phyloP scores from a whole-genome alignment of 805 yeast genomes.

The Ogataea ramenticola region DNA sequence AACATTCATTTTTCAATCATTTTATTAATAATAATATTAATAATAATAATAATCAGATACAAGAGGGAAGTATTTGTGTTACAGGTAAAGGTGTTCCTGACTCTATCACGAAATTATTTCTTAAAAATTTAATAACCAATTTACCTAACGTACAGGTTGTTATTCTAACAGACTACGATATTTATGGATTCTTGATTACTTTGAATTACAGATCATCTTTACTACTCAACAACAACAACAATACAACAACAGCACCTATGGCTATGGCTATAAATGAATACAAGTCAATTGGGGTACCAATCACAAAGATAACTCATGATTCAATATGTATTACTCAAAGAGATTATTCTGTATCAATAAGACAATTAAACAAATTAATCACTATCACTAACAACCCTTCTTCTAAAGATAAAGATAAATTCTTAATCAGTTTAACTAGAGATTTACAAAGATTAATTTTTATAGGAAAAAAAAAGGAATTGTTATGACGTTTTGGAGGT shows the following conservation, averaged over 20 bases:
- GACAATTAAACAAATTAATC: too few relatives aligned
- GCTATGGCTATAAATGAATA: too few relatives aligned
- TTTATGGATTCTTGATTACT: conserved; percentile 58
- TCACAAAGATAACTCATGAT: background rate
- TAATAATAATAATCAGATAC: too few relatives aligned
- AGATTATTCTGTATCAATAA: too few relatives aligned
- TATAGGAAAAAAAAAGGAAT: conserved; percentile 48
- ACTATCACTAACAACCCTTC: too few relatives aligned
- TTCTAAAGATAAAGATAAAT: background rate
- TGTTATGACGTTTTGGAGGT: too few relatives aligned
- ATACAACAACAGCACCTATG: too few relatives aligned
- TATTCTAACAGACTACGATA: conserved; percentile 57
- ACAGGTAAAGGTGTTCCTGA: conserved; percentile 72
- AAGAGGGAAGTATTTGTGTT: conserved; percentile 22
- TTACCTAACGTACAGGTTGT: conserved; percentile 26
- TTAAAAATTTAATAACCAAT: conserved; percentile 22
- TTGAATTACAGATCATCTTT: too few relatives aligned
- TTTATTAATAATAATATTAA: background rate
- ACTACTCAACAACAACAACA: too few relatives aligned
- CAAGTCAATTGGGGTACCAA: background rate
- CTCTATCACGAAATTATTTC: conserved; percentile 37
- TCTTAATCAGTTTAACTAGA: conserved; percentile 9
- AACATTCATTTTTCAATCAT: conserved; percentile 38
- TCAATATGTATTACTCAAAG: too few relatives aligned
- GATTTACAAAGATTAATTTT: conserved; percentile 50